Percentiles rank a stretch among this genome's conserved stretches.
Evolutionary conservation across 2,329 filamentous ascomycete species (phyloP).

Genomic region (Plectosphaerella sp.): DNA sequence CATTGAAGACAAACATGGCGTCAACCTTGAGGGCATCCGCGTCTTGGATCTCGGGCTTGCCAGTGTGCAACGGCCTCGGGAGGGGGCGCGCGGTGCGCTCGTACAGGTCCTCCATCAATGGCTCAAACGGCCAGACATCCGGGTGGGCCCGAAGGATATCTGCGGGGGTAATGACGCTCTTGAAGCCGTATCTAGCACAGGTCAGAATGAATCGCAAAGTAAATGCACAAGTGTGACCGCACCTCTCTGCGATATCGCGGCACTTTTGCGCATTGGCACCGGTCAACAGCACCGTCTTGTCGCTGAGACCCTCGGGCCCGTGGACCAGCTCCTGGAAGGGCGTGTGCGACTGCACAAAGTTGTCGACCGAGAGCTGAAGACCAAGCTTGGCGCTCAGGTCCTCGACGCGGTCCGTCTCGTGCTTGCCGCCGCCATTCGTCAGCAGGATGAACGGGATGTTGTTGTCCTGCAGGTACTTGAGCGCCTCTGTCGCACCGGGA

Average conservation of each 20-base stretch:
- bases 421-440: constrained; percentile 90
- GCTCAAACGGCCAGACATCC: constrained; percentile 78
- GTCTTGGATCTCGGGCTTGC: constrained; percentile 24
- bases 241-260: constrained; percentile 68
- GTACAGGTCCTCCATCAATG: constrained; percentile 60
- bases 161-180: constrained; percentile 75
- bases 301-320: constrained; percentile 45
- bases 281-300: constrained; percentile 70
- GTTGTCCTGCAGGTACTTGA: constrained; percentile 68
- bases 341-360: constrained; percentile 86
- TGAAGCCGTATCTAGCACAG: constrained; percentile 61
- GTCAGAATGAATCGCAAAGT: constrained; percentile 20
- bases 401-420: constrained; percentile 45
- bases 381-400: constrained; percentile 32
- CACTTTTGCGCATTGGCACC: constrained; percentile 66
- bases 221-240: constrained; percentile 10
- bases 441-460: constrained; percentile 88
- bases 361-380: constrained; percentile 41
- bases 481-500: constrained; percentile 69
- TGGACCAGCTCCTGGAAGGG: constrained; percentile 72
- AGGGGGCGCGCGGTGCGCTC: constrained; percentile 51
- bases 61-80: constrained; percentile 42
- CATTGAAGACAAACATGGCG: constrained; percentile 90
- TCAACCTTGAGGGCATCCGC: constrained; percentile 67
- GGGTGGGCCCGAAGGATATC: constrained; percentile 76